Evolutionary conservation across 768 basidiomycete genomes (phyloP).

Genomic region (Dioszegia hungarica): DNA sequence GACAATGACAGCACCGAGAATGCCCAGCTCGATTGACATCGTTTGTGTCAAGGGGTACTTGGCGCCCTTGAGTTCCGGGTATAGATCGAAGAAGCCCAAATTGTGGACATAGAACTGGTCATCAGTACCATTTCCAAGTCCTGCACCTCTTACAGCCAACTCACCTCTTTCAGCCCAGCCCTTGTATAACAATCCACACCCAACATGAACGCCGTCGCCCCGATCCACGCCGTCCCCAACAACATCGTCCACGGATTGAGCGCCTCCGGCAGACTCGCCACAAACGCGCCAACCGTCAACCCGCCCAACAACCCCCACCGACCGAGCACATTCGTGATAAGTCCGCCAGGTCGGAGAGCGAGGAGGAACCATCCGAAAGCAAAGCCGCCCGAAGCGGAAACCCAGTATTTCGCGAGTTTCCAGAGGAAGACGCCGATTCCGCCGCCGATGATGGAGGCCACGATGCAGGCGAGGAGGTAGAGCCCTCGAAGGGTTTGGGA

Average conservation of each 20-base stretch:
- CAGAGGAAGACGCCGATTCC: constrained; percentile 86
- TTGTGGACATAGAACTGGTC: constrained; percentile 99
- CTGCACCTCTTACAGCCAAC: constrained; percentile 14
- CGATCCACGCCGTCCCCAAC: constrained; percentile 75
- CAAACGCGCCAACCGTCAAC: constrained; percentile 73
- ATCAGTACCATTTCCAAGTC: background rate
- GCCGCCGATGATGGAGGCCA: constrained; percentile 79
- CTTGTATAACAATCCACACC: constrained; percentile 92
- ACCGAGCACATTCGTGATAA: constrained; percentile 69
- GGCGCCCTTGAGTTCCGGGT: constrained; percentile 66
- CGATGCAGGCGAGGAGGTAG: constrained; percentile 74
- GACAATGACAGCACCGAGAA: constrained; percentile 73
- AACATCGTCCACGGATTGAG: constrained; percentile 83
- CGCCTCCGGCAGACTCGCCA: constrained; percentile 76
- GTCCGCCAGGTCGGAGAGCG: constrained; percentile 72
- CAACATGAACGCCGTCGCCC: constrained; percentile 81
- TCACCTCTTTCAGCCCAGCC: constrained; percentile 85
- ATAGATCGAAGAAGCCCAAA: constrained; percentile 74
- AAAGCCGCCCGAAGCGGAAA: constrained; percentile 72
- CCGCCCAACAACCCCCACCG: constrained; percentile 89
- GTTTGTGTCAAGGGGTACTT: constrained; percentile 79
- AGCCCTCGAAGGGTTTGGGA: constrained; percentile 73
- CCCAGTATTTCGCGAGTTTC: constrained; percentile 77
- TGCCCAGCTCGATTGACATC: constrained; percentile 89
- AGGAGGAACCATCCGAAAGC: constrained; percentile 82